Conservation (phyloP, 2,329 filamentous ascomycete genomes). For the Penicillium sclerotiorum region DNA sequence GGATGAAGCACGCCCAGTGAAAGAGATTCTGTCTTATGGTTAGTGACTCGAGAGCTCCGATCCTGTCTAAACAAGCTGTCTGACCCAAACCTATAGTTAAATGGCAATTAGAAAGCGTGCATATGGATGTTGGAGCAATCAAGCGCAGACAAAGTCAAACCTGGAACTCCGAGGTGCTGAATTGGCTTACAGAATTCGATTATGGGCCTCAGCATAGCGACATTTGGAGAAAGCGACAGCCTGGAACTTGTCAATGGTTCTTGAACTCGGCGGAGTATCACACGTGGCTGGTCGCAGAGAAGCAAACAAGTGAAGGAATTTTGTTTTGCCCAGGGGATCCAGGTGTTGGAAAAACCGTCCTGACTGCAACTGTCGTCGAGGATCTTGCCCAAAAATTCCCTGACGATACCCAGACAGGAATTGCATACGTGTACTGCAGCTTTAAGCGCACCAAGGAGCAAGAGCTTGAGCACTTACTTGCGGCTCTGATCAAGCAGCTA, state of each 20-base stretch:
- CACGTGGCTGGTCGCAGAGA: constrained; percentile 6
- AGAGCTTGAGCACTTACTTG: constrained; percentile 31
- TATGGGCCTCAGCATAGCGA: constrained; percentile 46
- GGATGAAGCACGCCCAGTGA: too few relatives aligned
- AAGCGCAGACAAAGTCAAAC: too few relatives aligned
- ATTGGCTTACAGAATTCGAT: constrained; percentile 46
- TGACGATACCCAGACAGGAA: constrained; percentile 28
- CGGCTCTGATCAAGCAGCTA: constrained; percentile 25
- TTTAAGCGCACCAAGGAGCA: constrained; percentile 44
- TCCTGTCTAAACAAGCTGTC: too few relatives aligned
- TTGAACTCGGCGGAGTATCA: constrained; percentile 42
- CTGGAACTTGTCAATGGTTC: constrained; percentile 46
- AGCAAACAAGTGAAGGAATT: too few relatives aligned
- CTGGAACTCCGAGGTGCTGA: constrained; percentile 26
- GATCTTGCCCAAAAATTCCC: constrained; percentile 25
- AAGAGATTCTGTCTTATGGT: too few relatives aligned
- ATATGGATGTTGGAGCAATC: too few relatives aligned
- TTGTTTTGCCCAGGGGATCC: constrained; percentile 9
- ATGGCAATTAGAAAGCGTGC: too few relatives aligned
- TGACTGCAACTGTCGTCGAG: constrained; percentile 2
- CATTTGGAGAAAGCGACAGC: constrained; percentile 38
- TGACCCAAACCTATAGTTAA: too few relatives aligned
- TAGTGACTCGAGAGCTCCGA: too few relatives aligned
- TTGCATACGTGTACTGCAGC: constrained; percentile 52
- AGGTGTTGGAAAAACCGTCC: constrained; percentile 11